Percentiles rank a stretch among this genome's conserved stretches.
Conservation (phyloP, 2,329 filamentous ascomycete genomes). For the Metarhizium rileyi region DNA sequence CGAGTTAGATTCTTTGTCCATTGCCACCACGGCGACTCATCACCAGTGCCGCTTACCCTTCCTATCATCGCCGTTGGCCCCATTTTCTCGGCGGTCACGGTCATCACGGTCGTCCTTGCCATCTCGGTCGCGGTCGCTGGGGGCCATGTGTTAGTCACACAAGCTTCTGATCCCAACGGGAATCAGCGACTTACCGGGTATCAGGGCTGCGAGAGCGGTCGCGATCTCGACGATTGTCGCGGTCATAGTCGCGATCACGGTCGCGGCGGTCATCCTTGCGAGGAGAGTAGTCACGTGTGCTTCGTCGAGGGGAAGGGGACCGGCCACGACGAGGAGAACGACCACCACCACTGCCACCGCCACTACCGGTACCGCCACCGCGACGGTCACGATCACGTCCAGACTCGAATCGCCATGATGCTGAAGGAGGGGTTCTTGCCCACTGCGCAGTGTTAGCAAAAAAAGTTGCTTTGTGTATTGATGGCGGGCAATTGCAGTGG, state of each 20-base stretch:
- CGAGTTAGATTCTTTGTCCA: not conserved
- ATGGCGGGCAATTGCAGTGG: not conserved
- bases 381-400: slow-evolving; percentile 66
- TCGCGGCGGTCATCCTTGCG: slow-evolving; percentile 81
- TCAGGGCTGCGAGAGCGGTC: slow-evolving; percentile 69
- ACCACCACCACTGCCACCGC: slow-evolving; percentile 31
- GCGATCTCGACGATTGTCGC: slow-evolving; percentile 64
- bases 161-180: slow-evolving; percentile 1
- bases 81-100: slow-evolving; percentile 65
- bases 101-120: slow-evolving; percentile 60
- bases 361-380: slow-evolving; percentile 17
- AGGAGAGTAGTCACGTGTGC: slow-evolving; percentile 72
- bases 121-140: slow-evolving; percentile 45
- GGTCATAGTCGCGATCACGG: slow-evolving; percentile 69
- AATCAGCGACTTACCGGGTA: slow-evolving; percentile 33
- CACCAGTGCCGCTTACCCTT: slow-evolving; percentile 54
- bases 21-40: too few relatives aligned
- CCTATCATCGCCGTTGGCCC: slow-evolving; percentile 75
- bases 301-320: slow-evolving; percentile 68
- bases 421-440: slow-evolving; percentile 95
- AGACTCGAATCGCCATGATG: slow-evolving; percentile 96
- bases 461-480: too few relatives aligned
- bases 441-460: slow-evolving; percentile 49
- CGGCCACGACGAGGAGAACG: slow-evolving; percentile 58
- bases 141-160: not conserved